Evolutionary conservation across 345 rosid species (phyloP).

Genomic region (Acer negundo): DNA sequence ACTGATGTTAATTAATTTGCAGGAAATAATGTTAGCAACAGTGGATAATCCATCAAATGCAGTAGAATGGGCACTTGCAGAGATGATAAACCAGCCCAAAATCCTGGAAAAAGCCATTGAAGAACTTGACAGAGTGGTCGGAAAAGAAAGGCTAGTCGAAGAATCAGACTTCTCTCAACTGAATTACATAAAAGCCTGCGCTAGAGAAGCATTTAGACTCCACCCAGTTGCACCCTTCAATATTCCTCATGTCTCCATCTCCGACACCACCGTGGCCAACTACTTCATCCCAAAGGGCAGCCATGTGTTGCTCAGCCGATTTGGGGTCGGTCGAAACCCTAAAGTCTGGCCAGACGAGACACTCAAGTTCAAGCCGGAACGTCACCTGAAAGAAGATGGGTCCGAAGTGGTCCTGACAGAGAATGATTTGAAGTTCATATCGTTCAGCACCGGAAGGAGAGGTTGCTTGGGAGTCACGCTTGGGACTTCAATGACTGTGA

Average conservation of each 20-base stretch:
- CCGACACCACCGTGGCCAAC: constrained; percentile 32
- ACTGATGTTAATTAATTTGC: background rate
- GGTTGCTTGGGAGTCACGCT: constrained; percentile 39
- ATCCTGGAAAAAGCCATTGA: constrained; percentile 40
- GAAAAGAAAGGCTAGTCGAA: constrained; percentile 49
- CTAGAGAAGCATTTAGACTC: constrained; percentile 51
- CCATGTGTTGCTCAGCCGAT: constrained; percentile 42
- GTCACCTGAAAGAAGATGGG: constrained; percentile 31
- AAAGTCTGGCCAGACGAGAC: constrained; percentile 45
- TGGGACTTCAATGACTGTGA: constrained; percentile 47
- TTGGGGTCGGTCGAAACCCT: constrained; percentile 47
- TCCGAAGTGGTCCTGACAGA: constrained; percentile 31
- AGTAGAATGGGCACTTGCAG: constrained; percentile 55
- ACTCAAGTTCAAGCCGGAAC: constrained; percentile 41
- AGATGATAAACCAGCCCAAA: constrained; percentile 51
- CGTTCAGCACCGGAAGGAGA: constrained; percentile 53
- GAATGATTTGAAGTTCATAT: constrained; percentile 33
- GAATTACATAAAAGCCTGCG: constrained; percentile 52
- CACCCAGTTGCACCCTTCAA: constrained; percentile 53
- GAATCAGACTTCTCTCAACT: constrained; percentile 49
- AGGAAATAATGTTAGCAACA: constrained; percentile 57
- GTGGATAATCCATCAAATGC: constrained; percentile 66
- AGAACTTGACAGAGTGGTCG: constrained; percentile 49
- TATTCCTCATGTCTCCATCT: constrained; percentile 9
- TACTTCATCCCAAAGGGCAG: constrained; percentile 63